These are phyloP conservation scores for Gossypium armourianum DNA, from an alignment of 441 rosid genomes.

Conservation along the genomic window DNA sequence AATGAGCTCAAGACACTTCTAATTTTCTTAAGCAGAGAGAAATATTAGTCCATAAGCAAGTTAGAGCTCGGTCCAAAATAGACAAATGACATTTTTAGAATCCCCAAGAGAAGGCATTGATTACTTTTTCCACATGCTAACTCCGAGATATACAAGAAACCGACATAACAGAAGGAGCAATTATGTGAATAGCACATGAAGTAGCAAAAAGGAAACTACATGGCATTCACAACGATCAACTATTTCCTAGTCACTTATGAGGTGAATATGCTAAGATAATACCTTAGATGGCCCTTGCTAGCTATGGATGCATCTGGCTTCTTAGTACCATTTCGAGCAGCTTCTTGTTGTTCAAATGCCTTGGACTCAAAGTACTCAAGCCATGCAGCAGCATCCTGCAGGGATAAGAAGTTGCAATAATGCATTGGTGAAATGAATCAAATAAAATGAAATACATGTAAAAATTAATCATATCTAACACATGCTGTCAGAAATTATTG, in stretches of 20 bases:
- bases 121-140: background rate
- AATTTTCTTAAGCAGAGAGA: background rate
- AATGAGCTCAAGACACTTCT: background rate
- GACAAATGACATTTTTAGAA: background rate
- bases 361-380: slow-evolving; percentile 66
- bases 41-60: background rate
- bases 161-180: background rate
- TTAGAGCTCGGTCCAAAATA: background rate
- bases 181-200: background rate
- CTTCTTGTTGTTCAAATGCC: slow-evolving; percentile 71
- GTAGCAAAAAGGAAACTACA: background rate
- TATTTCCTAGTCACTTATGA: slow-evolving; percentile 1
- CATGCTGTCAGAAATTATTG: background rate
- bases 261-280: slow-evolving; percentile 11
- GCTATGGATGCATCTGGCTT: slow-evolving; percentile 74
- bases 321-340: slow-evolving; percentile 62
- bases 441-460: background rate
- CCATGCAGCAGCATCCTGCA: slow-evolving; percentile 72
- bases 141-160: background rate
- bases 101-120: background rate
- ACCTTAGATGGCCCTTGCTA: slow-evolving; percentile 74
- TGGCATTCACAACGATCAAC: slow-evolving; percentile 1
- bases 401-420: slow-evolving; percentile 16
- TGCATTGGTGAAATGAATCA: background rate
- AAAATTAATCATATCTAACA: background rate